phyloP scores from a whole-genome alignment of 768 basidiomycete genomes.

The Lactarius akahatsu region DNA sequence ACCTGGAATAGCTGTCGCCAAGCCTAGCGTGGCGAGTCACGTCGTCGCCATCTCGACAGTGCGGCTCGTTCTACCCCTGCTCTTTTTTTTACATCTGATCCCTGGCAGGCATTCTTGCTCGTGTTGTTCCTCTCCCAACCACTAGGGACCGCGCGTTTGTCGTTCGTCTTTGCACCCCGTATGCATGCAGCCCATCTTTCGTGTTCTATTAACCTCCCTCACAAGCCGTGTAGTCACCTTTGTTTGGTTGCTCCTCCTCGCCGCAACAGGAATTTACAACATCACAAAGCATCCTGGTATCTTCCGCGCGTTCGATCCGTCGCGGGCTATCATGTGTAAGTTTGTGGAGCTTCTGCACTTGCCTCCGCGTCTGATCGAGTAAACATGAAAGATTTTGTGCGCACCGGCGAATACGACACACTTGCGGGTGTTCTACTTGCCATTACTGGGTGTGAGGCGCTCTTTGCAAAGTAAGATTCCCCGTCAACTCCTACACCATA shows the following conservation, averaged over 20 bases:
- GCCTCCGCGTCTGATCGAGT: constrained; percentile 4
- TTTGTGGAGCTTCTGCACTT: background rate
- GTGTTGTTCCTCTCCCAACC: constrained; percentile 58
- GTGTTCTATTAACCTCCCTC: background rate
- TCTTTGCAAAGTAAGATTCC: constrained; percentile 56
- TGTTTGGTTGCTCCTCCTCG: constrained; percentile 56
- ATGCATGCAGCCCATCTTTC: constrained; percentile 24
- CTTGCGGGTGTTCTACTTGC: constrained; percentile 64
- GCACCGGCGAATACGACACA: constrained; percentile 58
- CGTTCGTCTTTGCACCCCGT: constrained; percentile 56
- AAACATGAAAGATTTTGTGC: constrained; percentile 53
- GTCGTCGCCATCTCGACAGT: constrained; percentile 63
- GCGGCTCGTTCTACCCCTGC: constrained; percentile 25
- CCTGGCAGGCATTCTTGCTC: constrained; percentile 49
- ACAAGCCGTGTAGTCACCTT: constrained; percentile 44
- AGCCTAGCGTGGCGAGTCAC: constrained; percentile 45
- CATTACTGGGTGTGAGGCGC: constrained; percentile 68
- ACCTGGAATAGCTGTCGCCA: constrained; percentile 46
- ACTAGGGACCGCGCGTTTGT: constrained; percentile 56
- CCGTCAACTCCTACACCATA: background rate
- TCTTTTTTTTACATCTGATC: background rate
- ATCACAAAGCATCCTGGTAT: constrained; percentile 54
- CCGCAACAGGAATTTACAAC: constrained; percentile 56
- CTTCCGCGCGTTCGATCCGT: constrained; percentile 66
- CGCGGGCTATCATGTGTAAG: constrained; percentile 60